Evolutionary conservation across 176 grass and related monocot species (phyloP).

Genomic region (Neostapfia colusana): DNA sequence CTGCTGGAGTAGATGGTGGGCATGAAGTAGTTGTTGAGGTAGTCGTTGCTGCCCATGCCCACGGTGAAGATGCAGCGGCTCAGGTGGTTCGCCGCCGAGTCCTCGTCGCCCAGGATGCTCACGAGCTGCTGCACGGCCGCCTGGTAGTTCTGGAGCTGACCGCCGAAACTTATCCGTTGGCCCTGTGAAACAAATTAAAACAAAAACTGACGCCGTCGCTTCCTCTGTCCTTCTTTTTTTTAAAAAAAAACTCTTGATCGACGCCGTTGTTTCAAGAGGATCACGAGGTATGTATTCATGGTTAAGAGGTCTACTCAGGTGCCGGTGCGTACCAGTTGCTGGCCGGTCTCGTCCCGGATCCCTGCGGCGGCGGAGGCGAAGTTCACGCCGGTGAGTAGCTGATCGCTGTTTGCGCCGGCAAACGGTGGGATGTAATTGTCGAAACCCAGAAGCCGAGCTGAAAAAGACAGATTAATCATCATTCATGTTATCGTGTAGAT

Average conservation of each 20-base stretch:
- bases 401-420: constrained; percentile 45
- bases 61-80: constrained; percentile 91
- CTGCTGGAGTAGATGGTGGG: constrained; percentile 57
- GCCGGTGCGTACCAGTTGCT: constrained; percentile 53
- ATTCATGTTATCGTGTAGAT: not conserved
- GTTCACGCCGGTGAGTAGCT: constrained; percentile 76
- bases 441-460: constrained; percentile 84
- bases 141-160: constrained; percentile 82
- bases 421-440: constrained; percentile 71
- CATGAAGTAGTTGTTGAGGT: constrained; percentile 99
- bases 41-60: constrained; percentile 95
- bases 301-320: not conserved
- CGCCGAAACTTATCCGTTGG: constrained; percentile 53
- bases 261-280: not conserved
- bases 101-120: constrained; percentile 65
- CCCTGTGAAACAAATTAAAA: constrained; percentile 43
- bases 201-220: no score
- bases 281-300: not conserved
- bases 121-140: constrained; percentile 67
- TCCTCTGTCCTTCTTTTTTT: no score
- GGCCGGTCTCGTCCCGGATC: constrained; percentile 83
- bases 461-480: not conserved
- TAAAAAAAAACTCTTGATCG: not conserved
- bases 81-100: constrained; percentile 64
- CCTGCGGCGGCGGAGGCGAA: constrained; percentile 91